These are phyloP conservation scores for Diutina siamensis DNA, from an alignment of 1,139 yeast genomes.

Conservation along the genomic window DNA sequence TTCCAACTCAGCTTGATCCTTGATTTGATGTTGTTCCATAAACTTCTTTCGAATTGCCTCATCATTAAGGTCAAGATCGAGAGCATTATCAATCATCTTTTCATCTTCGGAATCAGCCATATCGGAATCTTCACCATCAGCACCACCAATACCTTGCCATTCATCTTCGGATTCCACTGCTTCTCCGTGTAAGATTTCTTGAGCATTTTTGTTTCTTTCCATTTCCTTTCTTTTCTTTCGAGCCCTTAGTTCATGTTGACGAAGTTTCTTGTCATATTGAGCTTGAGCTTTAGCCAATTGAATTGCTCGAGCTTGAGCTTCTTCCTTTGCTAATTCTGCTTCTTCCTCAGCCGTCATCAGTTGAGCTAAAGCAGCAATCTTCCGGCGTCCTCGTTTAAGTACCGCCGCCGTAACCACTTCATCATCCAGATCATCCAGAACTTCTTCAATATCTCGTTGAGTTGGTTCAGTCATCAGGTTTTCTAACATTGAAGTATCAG, in stretches of 20 bases:
- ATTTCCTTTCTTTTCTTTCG: conserved; percentile 34
- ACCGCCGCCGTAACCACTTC: background rate
- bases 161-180: conserved; percentile 97
- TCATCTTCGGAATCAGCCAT: conserved; percentile 68
- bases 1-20: conserved; percentile 62
- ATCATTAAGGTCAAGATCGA: conserved; percentile 46
- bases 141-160: conserved; percentile 86
- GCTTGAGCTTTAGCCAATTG: conserved; percentile 19
- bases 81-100: conserved; percentile 66
- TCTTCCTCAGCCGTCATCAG: conserved; percentile 7
- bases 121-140: conserved; percentile 59
- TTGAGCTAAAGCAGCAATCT: background rate
- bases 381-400: conserved; percentile 2
- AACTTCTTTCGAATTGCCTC: conserved; percentile 49
- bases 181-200: conserved; percentile 61
- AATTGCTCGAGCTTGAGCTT: conserved; percentile 11
- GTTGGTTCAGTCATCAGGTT: background rate
- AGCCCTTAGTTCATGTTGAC: conserved; percentile 26
- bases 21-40: conserved; percentile 55
- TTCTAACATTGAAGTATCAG: background rate
- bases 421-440: background rate
- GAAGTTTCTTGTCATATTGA: conserved; percentile 27
- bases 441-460: background rate
- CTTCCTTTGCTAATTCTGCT: conserved; percentile 11
- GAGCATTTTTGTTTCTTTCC: conserved; percentile 37